Percentiles rank a stretch among this genome's conserved stretches.
These are phyloP conservation scores for Fusarium burgessii DNA, from an alignment of 2,329 filamentous ascomycete species.

Conservation along the genomic window DNA sequence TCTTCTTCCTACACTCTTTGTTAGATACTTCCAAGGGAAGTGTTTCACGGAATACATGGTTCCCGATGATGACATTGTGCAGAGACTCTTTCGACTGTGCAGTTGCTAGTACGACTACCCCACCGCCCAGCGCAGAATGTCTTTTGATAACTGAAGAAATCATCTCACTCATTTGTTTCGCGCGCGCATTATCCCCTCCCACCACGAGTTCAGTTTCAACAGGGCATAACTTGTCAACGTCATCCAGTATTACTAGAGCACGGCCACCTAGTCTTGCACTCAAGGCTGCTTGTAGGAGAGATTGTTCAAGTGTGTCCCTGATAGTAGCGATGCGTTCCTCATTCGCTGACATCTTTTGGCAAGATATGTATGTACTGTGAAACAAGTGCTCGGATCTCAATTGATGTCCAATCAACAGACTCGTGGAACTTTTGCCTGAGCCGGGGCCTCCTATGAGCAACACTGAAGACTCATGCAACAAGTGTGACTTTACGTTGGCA, in stretches of 20 bases:
- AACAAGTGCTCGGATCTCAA: neutral
- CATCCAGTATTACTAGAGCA: slow-evolving; percentile 88
- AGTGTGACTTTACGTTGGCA: neutral
- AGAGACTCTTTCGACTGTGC: neutral
- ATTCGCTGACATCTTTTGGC: neutral
- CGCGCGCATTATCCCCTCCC: slow-evolving; percentile 91
- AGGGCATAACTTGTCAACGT: slow-evolving; percentile 92
- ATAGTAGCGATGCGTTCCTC: slow-evolving; percentile 84
- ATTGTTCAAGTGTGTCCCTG: slow-evolving; percentile 53
- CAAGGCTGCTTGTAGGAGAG: slow-evolving; percentile 63
- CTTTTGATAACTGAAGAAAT: slow-evolving; percentile 85
- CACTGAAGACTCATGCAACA: neutral
- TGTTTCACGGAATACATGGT: slow-evolving; percentile 3
- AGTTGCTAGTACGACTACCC: slow-evolving; percentile 73
- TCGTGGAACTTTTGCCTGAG: neutral
- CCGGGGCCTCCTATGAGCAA: neutral
- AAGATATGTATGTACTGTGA: neutral
- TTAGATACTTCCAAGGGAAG: neutral
- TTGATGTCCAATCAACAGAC: neutral
- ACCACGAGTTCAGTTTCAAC: slow-evolving; percentile 94
- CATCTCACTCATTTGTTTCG: slow-evolving; percentile 90
- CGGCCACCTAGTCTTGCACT: slow-evolving; percentile 86
- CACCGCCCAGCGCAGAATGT: slow-evolving; percentile 82
- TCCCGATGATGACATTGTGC: neutral
- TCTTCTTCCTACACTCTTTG: slow-evolving; percentile 74